phyloP scores from a whole-genome alignment of 2,329 filamentous ascomycete species.

The Ascochyta viciae-villosae region DNA sequence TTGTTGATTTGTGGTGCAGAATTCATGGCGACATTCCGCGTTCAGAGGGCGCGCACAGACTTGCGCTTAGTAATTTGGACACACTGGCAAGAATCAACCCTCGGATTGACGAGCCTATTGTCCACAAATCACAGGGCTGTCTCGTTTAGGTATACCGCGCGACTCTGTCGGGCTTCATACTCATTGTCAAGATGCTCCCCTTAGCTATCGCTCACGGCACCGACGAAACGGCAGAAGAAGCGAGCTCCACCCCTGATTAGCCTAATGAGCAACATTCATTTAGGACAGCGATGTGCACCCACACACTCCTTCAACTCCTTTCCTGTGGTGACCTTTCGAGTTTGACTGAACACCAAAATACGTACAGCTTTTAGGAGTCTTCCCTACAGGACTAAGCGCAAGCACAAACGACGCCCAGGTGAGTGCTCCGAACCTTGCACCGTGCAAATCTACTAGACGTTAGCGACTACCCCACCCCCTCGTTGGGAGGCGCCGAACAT shows the following conservation, averaged over 20 bases:
- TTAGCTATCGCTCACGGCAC: conserved; percentile 10
- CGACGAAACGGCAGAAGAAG: conserved; percentile 35
- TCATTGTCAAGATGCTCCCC: conserved; percentile 20
- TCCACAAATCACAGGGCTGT: not conserved
- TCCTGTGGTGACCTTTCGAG: not conserved
- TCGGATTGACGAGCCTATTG: not conserved
- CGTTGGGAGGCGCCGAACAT: not conserved
- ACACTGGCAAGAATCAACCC: not conserved
- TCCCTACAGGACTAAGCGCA: not conserved
- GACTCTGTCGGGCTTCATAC: conserved; percentile 28
- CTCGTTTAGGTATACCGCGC: conserved; percentile 28
- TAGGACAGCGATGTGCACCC: conserved; percentile 11
- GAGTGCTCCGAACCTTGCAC: conserved; percentile 24
- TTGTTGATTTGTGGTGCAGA: not conserved
- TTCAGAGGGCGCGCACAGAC: conserved; percentile 1
- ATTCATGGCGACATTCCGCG: not conserved
- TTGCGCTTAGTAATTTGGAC: conserved; percentile 5
- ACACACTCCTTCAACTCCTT: not conserved
- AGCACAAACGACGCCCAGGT: conserved; percentile 19
- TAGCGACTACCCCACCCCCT: conserved; percentile 15
- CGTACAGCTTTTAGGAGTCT: not conserved
- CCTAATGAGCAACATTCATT: conserved; percentile 35
- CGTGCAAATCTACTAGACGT: conserved; percentile 1
- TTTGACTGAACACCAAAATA: not conserved
- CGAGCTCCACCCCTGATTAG: conserved; percentile 40